Evolutionary conservation across 768 basidiomycete species (phyloP).

Genomic region (Hortiboletus campestris): DNA sequence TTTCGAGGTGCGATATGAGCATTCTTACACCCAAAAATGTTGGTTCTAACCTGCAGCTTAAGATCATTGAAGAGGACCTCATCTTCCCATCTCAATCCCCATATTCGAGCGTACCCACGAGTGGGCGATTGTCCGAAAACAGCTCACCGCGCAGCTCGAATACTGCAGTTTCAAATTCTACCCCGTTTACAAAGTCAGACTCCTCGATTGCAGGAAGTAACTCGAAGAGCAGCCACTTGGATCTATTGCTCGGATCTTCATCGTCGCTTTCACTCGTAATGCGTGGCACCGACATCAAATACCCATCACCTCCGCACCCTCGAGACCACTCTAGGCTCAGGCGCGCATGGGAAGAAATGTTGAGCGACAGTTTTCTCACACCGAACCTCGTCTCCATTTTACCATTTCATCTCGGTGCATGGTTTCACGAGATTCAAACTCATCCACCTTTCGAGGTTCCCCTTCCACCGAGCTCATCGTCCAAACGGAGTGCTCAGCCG

Average conservation of each 20-base stretch:
- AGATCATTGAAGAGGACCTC: constrained; percentile 75
- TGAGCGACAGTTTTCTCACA: constrained; percentile 54
- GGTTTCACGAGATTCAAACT: constrained; percentile 52
- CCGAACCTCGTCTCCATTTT: constrained; percentile 55
- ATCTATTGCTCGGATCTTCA: constrained; percentile 15
- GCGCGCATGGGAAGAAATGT: constrained; percentile 67
- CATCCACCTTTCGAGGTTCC: constrained; percentile 48
- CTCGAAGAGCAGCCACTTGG: constrained; percentile 14
- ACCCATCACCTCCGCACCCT: constrained; percentile 38
- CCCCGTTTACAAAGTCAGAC: constrained; percentile 24
- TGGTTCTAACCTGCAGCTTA: constrained; percentile 8
- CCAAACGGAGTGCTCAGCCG: constrained; percentile 17
- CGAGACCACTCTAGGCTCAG: constrained; percentile 63
- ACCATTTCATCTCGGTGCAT: constrained; percentile 62
- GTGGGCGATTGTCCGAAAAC: constrained; percentile 18
- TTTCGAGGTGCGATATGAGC: constrained; percentile 51
- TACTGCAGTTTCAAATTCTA: constrained; percentile 22
- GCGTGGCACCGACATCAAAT: constrained; percentile 9
- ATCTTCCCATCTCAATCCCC: constrained; percentile 54
- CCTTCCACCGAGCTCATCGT: constrained; percentile 52
- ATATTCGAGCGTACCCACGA: constrained; percentile 1
- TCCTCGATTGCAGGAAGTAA: constrained; percentile 12
- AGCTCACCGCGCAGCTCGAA: constrained; percentile 29
- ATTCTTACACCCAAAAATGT: not conserved
- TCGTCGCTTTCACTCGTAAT: constrained; percentile 21